Percentiles rank a stretch among this genome's conserved stretches.
These are phyloP conservation scores for Aspergillus floridensis DNA, from an alignment of 2,329 filamentous ascomycete genomes.

Conservation along the genomic window DNA sequence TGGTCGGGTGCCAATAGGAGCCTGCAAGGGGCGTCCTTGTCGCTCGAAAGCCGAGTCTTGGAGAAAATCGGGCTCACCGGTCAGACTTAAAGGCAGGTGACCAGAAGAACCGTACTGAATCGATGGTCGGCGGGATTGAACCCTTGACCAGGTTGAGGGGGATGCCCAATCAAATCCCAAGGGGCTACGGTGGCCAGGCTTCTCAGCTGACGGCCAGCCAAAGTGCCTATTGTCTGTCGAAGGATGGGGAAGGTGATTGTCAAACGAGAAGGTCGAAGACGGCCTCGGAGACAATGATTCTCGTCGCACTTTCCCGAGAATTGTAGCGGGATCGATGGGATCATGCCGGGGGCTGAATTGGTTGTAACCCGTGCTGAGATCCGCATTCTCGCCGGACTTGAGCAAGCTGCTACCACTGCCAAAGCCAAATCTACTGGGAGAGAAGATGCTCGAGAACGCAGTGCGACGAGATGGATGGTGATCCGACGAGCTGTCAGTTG, in stretches of 20 bases:
- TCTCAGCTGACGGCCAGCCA: slow-evolving; percentile 60
- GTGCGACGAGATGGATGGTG: slow-evolving; percentile 39
- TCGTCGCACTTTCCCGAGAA: slow-evolving; percentile 42
- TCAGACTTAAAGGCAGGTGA: slow-evolving; percentile 55
- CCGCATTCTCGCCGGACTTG: slow-evolving; percentile 34
- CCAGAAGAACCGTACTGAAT: slow-evolving; percentile 72
- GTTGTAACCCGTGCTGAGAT: slow-evolving; percentile 43
- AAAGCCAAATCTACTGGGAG: slow-evolving; percentile 39
- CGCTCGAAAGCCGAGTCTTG: slow-evolving; percentile 47
- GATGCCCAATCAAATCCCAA: slow-evolving; percentile 55
- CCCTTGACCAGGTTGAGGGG: slow-evolving; percentile 66
- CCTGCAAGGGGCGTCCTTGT: slow-evolving; percentile 54
- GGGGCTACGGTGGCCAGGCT: slow-evolving; percentile 54
- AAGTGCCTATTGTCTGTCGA: slow-evolving; percentile 77
- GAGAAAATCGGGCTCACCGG: slow-evolving; percentile 49
- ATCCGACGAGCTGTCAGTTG: slow-evolving; percentile 43
- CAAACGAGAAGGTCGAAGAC: slow-evolving; percentile 56
- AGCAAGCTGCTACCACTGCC: slow-evolving; percentile 28
- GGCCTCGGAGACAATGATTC: slow-evolving; percentile 48
- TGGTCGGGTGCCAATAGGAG: slow-evolving; percentile 77
- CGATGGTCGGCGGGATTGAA: slow-evolving; percentile 76
- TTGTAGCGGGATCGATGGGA: slow-evolving; percentile 46
- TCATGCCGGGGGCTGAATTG: slow-evolving; percentile 48
- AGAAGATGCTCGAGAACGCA: slow-evolving; percentile 46
- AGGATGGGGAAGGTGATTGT: slow-evolving; percentile 64